A percentile compares a stretch with the other conserved stretches of the same genome.
Conservation (phyloP, 352 stramenopile species). For the Globisporangium emineosum region DNA sequence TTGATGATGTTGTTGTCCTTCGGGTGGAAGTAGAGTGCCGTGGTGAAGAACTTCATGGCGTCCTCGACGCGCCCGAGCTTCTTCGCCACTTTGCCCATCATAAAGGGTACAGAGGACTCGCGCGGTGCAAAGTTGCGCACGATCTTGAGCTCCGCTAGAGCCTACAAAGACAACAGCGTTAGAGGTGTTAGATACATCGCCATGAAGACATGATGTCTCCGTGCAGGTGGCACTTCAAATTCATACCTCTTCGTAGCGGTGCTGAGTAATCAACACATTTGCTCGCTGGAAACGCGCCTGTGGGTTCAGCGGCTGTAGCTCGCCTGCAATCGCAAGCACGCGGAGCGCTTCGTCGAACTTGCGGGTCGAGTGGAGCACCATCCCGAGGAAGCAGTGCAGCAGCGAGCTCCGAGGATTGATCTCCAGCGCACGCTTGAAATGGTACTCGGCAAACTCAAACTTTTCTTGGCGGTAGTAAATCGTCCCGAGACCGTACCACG, state of each 20-base stretch:
- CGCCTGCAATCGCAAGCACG: slow-evolving; percentile 83
- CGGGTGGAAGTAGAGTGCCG: slow-evolving; percentile 95
- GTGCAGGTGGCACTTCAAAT: too few relatives aligned
- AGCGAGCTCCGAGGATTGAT: slow-evolving; percentile 95
- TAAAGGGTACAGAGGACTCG: slow-evolving; percentile 96
- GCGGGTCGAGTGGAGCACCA: slow-evolving; percentile 92
- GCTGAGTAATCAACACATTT: slow-evolving; percentile 92
- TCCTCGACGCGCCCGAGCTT: slow-evolving; percentile 88
- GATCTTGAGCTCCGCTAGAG: slow-evolving; percentile 89
- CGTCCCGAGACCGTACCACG: slow-evolving; percentile 90
- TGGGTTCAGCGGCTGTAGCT: slow-evolving; percentile 92
- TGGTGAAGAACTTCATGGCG: slow-evolving; percentile 95
- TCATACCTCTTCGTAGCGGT: slow-evolving; percentile 84
- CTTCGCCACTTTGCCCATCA: slow-evolving; percentile 94
- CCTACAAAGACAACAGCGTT: slow-evolving; percentile 24
- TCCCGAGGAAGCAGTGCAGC: slow-evolving; percentile 94
- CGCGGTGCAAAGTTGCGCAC: slow-evolving; percentile 92
- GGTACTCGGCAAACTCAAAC: slow-evolving; percentile 96
- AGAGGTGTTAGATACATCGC: too few relatives aligned
- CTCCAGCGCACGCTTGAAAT: slow-evolving; percentile 92
- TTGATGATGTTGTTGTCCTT: slow-evolving; percentile 98
- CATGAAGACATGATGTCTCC: neutral
- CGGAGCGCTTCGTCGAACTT: slow-evolving; percentile 89
- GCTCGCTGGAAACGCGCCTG: slow-evolving; percentile 93
- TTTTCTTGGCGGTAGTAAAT: slow-evolving; percentile 98